Percentiles rank a stretch among this genome's conserved stretches.
Evolutionary conservation across 306 rosid species (phyloP).

Genomic region (Crataegus laevigata): DNA sequence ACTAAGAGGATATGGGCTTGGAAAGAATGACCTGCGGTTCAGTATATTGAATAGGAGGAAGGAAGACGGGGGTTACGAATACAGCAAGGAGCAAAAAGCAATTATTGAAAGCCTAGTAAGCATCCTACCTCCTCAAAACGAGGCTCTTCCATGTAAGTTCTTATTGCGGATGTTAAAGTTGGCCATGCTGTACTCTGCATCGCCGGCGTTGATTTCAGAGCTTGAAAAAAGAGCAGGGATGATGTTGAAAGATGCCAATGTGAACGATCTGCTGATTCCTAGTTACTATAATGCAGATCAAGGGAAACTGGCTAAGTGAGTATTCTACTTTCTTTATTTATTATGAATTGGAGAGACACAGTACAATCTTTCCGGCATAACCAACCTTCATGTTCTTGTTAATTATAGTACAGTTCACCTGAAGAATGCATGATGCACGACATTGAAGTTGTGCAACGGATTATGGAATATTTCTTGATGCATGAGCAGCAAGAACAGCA

Average conservation of each 20-base stretch:
- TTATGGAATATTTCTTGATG: conserved; percentile 83
- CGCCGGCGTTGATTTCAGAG: conserved; percentile 80
- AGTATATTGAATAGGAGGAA: conserved; percentile 40
- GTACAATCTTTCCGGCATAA: not conserved
- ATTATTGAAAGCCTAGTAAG: conserved; percentile 74
- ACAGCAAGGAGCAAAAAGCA: conserved; percentile 60
- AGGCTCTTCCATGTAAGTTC: conserved; percentile 79
- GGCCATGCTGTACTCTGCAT: conserved; percentile 75
- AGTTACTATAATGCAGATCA: conserved; percentile 55
- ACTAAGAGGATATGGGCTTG: conserved; percentile 56
- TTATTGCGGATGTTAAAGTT: conserved; percentile 66
- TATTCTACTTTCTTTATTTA: conserved; percentile 12
- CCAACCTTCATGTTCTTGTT: conserved; percentile 17
- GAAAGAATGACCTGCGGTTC: conserved; percentile 53
- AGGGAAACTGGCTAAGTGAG: conserved; percentile 52
- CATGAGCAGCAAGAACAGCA: conserved; percentile 70
- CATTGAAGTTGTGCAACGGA: conserved; percentile 72
- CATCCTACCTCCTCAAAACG: conserved; percentile 68
- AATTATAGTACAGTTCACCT: conserved; percentile 33
- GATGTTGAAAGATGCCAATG: conserved; percentile 82
- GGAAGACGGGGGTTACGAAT: conserved; percentile 37
- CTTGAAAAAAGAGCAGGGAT: conserved; percentile 78
- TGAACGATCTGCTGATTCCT: conserved; percentile 76
- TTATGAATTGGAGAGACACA: conserved; percentile 6
- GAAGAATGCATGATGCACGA: conserved; percentile 67